A percentile compares a stretch with the other conserved stretches of the same genome.
Conservation (phyloP, 2,329 filamentous ascomycete species). For the Talaromyces piceae region DNA sequence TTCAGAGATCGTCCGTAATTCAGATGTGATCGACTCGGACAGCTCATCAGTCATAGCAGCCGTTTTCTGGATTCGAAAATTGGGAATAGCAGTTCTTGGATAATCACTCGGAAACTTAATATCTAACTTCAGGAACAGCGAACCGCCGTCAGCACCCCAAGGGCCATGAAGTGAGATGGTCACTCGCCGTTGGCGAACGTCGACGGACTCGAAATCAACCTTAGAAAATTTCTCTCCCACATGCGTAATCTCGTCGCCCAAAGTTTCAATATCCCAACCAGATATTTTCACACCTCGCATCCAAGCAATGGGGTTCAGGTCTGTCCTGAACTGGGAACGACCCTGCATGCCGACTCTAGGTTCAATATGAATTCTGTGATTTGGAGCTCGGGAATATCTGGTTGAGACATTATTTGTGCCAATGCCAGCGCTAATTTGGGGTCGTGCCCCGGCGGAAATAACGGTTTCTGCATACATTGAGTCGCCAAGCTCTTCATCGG, state of each 20-base stretch:
- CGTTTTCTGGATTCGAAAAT: slow-evolving; percentile 51
- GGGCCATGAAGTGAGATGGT: slow-evolving; percentile 54
- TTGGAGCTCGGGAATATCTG: slow-evolving; percentile 45
- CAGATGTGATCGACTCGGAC: slow-evolving; percentile 42
- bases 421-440: slow-evolving; percentile 26
- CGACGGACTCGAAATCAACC: slow-evolving; percentile 52
- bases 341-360: slow-evolving; percentile 43
- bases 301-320: slow-evolving; percentile 55
- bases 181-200: slow-evolving; percentile 47
- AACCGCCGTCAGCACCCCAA: slow-evolving; percentile 47
- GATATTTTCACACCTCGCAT: slow-evolving; percentile 59
- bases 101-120: slow-evolving; percentile 54
- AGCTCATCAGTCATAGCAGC: slow-evolving; percentile 47
- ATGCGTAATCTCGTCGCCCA: slow-evolving; percentile 55
- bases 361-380: slow-evolving; percentile 41
- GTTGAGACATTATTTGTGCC: slow-evolving; percentile 44
- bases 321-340: slow-evolving; percentile 39
- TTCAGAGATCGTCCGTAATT: slow-evolving; percentile 49
- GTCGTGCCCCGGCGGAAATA: slow-evolving; percentile 21
- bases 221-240: slow-evolving; percentile 56
- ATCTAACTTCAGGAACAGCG: slow-evolving; percentile 50
- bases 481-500: slow-evolving; percentile 50
- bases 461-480: slow-evolving; percentile 20
- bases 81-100: slow-evolving; percentile 43
- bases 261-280: slow-evolving; percentile 45